Conservation (phyloP, 805 yeast species). For the Alloascoidea hylecoeti region DNA sequence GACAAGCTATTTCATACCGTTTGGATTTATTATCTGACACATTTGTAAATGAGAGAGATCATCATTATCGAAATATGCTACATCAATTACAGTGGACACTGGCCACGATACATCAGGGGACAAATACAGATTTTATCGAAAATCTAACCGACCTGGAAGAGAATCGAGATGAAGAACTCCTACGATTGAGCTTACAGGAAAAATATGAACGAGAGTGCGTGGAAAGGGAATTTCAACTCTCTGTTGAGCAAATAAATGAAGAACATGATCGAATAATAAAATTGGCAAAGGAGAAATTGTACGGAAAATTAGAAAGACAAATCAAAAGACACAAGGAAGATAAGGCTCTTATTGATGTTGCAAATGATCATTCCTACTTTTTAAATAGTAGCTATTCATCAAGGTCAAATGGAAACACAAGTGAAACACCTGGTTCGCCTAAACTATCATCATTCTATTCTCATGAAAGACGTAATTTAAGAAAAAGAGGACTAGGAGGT, state of each 20-base stretch:
- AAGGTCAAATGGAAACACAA: conserved; percentile 26
- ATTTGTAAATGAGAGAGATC: conserved; percentile 60
- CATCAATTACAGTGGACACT: conserved; percentile 63
- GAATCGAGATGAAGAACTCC: conserved; percentile 64
- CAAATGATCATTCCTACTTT: conserved; percentile 67
- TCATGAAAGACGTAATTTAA: conserved; percentile 8
- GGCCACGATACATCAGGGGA: conserved; percentile 67
- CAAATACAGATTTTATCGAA: conserved; percentile 45
- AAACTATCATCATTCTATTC: not conserved
- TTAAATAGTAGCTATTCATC: too few relatives aligned
- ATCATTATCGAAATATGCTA: conserved; percentile 60
- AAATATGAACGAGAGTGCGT: conserved; percentile 71
- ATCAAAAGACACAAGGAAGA: conserved; percentile 83
- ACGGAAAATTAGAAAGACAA: conserved; percentile 64
- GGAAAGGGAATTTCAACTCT: conserved; percentile 66
- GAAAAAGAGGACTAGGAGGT: conserved; percentile 10
- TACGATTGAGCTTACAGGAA: conserved; percentile 68
- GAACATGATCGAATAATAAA: conserved; percentile 72
- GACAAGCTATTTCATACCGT: conserved; percentile 55
- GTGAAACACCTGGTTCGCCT: conserved; percentile 14
- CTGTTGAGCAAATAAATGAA: conserved; percentile 55
- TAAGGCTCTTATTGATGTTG: conserved; percentile 76
- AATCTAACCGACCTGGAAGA: conserved; percentile 57
- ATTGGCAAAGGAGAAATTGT: conserved; percentile 66
- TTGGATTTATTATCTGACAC: conserved; percentile 49